Evolutionary conservation across 305 asterid genomes (phyloP), one percentile per base, ranked within the genome.

Genomic region (Plantago coronopus): DNA sequence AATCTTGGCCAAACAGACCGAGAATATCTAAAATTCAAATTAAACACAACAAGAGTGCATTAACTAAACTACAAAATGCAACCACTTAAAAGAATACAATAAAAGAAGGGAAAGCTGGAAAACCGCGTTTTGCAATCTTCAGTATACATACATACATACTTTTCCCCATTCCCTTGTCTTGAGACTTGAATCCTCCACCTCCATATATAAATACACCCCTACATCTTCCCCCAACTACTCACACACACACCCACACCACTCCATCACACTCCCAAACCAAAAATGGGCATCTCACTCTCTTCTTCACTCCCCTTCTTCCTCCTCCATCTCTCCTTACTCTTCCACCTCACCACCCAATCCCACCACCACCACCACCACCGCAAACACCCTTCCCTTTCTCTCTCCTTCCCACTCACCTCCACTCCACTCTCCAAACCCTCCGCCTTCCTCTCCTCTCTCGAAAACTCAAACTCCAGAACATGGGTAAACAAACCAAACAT

Each of bases 331-430:
- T 61, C 73, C 50, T 45, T 74, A 6, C 27, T 38, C 17, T 57
- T 50, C 18, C 7, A 37, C 22, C 44, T 64, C 18, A 8, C 34
- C 58, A 47, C 21, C 64, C 66, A 31, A 20, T 19, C 74, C 54
- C 60, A 46, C 57, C 64, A 66, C 7, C 7, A 25, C 65, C 83
- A 16, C 3, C 40, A 7, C 5, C 21, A 42, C 37, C 27, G 38
- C 22, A 27, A 17, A 62, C n/a, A n/a, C n/a, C n/a, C n/a, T n/a
- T n/a, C n/a, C 0, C n/a, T 76, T 47, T 78, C 86, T 15, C 43
- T 70, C 27, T 80, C 88, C 22, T 74, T 88, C 31, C 85, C 88
- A 6, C 71, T 86, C 15, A 74, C 74, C 22, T 64, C 88, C 25
- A 69, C 78, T 11, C 84, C 76, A 14, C 56, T 77, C 5, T 72